These are phyloP conservation scores for Hortaea sp. DNA, from an alignment of 2,329 filamentous ascomycete genomes.

Conservation along the genomic window DNA sequence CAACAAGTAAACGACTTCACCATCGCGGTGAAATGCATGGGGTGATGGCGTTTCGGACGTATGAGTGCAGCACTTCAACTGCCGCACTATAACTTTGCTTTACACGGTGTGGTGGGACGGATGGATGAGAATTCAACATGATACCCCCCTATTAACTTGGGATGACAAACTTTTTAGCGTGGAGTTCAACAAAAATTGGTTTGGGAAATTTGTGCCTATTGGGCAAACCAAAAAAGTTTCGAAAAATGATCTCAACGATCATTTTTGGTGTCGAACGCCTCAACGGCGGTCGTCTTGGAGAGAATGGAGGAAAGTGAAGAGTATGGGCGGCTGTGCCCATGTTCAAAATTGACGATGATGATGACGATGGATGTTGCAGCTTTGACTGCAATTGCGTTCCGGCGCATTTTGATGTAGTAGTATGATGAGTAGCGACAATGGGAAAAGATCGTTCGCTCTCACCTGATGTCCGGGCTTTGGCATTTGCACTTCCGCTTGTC, in stretches of 20 bases:
- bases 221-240: not conserved
- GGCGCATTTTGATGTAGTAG: too few species aligned
- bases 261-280: not conserved
- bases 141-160: slow-evolving; percentile 3
- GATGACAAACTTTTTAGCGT: slow-evolving; percentile 7
- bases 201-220: not conserved
- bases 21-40: too few species aligned
- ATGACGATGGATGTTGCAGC: too few species aligned
- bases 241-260: slow-evolving; percentile 6
- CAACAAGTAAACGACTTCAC: slow-evolving; percentile 7
- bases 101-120: slow-evolving; percentile 10
- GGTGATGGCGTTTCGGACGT: too few species aligned
- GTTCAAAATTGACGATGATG: too few species aligned
- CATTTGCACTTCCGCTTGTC: too few species aligned
- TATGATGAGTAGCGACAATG: too few species aligned
- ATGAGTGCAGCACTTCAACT: not conserved
- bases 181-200: slow-evolving; percentile 3
- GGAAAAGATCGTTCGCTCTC: too few species aligned
- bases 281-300: not conserved
- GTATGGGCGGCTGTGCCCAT: too few species aligned
- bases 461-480: too few species aligned
- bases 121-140: slow-evolving; percentile 7
- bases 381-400: too few species aligned
- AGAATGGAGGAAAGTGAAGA: too few species aligned
- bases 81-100: not conserved